These are phyloP conservation scores for Aspergillus haitiensis DNA, from an alignment of 495 filamentous ascomycete species.

Conservation along the genomic window DNA sequence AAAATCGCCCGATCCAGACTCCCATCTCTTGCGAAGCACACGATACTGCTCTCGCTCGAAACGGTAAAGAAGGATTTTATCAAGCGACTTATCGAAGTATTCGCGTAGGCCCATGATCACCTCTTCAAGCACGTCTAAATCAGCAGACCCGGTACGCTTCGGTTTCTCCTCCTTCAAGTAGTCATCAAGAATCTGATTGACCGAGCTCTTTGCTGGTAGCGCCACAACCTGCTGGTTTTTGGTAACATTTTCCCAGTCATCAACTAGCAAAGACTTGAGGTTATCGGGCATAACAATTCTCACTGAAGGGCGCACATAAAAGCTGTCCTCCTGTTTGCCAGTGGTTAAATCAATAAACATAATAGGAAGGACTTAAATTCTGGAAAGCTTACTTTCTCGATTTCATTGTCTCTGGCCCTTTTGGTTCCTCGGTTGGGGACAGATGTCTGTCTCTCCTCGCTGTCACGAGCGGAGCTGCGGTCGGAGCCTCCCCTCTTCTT, in stretches of 20 bases:
- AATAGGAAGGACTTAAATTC: neutral
- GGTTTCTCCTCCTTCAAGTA: slow-evolving; percentile 69
- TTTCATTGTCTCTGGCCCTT: slow-evolving; percentile 74
- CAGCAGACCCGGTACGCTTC: slow-evolving; percentile 63
- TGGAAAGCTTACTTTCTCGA: slow-evolving; percentile 70
- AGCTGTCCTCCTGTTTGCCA: slow-evolving; percentile 71
- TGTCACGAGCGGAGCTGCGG: slow-evolving; percentile 75
- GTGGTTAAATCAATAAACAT: slow-evolving; percentile 4
- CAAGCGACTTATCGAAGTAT: slow-evolving; percentile 87
- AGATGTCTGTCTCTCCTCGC: slow-evolving; percentile 78
- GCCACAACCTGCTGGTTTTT: slow-evolving; percentile 87
- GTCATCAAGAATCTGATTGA: slow-evolving; percentile 73
- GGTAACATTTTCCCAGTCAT: slow-evolving; percentile 98
- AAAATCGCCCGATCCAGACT: slow-evolving; percentile 52
- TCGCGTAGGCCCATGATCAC: slow-evolving; percentile 78
- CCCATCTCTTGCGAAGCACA: slow-evolving; percentile 65
- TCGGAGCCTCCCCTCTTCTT: slow-evolving; percentile 72
- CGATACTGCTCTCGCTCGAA: slow-evolving; percentile 87
- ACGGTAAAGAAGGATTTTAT: slow-evolving; percentile 84
- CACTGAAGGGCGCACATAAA: slow-evolving; percentile 74
- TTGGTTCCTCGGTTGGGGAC: slow-evolving; percentile 67
- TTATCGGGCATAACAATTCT: slow-evolving; percentile 79
- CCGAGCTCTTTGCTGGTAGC: slow-evolving; percentile 72
- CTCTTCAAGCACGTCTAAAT: slow-evolving; percentile 84
- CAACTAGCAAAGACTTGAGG: slow-evolving; percentile 85